phyloP scores from a whole-genome alignment of 768 basidiomycete genomes.

The Daedalea quercina region DNA sequence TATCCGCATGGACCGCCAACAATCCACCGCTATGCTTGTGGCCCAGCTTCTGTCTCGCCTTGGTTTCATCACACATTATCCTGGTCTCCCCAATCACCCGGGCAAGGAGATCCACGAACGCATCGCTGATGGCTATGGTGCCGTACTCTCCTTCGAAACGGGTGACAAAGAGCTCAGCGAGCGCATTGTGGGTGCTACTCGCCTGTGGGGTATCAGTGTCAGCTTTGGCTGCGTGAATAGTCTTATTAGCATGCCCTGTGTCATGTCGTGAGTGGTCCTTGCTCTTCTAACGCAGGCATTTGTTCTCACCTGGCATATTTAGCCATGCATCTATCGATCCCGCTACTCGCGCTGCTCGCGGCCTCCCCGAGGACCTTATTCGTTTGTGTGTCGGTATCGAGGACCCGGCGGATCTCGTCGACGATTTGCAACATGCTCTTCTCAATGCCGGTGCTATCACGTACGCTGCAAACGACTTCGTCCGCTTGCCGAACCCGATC shows the following conservation, averaged over 20 bases:
- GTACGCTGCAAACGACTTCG: conserved; percentile 42
- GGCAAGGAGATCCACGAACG: conserved; percentile 84
- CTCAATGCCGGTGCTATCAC: conserved; percentile 86
- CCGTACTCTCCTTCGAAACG: conserved; percentile 92
- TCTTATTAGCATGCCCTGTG: conserved; percentile 97
- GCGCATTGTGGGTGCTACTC: conserved; percentile 84
- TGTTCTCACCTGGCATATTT: conserved; percentile 1
- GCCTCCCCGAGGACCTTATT: conserved; percentile 97
- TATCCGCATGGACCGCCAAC: conserved; percentile 93
- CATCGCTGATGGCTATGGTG: conserved; percentile 87
- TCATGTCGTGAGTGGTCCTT: conserved; percentile 87
- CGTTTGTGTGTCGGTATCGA: conserved; percentile 98
- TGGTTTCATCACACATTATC: conserved; percentile 90
- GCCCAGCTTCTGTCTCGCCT: conserved; percentile 79
- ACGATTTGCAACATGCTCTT: conserved; percentile 91
- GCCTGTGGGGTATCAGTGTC: conserved; percentile 96
- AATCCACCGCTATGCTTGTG: conserved; percentile 72
- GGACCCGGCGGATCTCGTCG: conserved; percentile 86
- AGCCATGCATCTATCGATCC: conserved; percentile 98
- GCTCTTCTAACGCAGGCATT: background rate
- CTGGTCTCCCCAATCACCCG: conserved; percentile 79
- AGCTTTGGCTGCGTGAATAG: conserved; percentile 98
- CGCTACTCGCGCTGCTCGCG: conserved; percentile 89
- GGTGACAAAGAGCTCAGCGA: conserved; percentile 88
- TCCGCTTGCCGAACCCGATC: conserved; percentile 37